These are phyloP conservation scores for Pseudomonodictys pantanalensis DNA, from an alignment of 495 filamentous ascomycete species.

Conservation along the genomic window DNA sequence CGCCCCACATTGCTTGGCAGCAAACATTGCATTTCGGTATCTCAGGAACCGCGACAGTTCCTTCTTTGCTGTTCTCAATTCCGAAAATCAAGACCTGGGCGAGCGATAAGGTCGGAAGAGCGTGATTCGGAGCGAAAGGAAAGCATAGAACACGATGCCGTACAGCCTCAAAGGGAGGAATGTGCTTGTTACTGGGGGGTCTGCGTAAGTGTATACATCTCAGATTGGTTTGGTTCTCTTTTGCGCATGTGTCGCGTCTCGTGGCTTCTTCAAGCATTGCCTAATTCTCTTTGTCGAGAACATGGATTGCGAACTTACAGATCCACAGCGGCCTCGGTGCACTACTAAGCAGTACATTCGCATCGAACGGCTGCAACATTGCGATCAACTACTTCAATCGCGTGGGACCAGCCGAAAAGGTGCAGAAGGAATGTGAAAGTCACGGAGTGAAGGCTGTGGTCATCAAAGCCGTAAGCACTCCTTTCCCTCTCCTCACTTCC, in stretches of 20 bases:
- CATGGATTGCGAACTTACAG: background rate
- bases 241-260: background rate
- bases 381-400: slow-evolving; percentile 67
- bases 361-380: slow-evolving; percentile 62
- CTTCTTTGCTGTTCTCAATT: no score
- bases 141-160: no score
- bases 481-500: background rate
- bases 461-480: slow-evolving; percentile 56
- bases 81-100: no score
- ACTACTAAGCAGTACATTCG: slow-evolving; percentile 61
- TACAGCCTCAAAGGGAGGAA: slow-evolving; percentile 62
- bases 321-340: slow-evolving; percentile 61
- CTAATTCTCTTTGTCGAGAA: background rate
- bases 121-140: no score
- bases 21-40: no score
- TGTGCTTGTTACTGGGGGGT: slow-evolving; percentile 67
- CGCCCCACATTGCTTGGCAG: no score
- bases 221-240: background rate
- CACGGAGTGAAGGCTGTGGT: slow-evolving; percentile 55
- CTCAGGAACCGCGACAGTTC: no score
- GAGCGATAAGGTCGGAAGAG: no score
- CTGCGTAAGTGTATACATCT: slow-evolving; percentile 48
- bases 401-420: slow-evolving; percentile 52
- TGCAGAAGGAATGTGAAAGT: slow-evolving; percentile 52
- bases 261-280: background rate